Conservation (phyloP, 2,329 filamentous ascomycete genomes). For the Cryphonectria radicalis region DNA sequence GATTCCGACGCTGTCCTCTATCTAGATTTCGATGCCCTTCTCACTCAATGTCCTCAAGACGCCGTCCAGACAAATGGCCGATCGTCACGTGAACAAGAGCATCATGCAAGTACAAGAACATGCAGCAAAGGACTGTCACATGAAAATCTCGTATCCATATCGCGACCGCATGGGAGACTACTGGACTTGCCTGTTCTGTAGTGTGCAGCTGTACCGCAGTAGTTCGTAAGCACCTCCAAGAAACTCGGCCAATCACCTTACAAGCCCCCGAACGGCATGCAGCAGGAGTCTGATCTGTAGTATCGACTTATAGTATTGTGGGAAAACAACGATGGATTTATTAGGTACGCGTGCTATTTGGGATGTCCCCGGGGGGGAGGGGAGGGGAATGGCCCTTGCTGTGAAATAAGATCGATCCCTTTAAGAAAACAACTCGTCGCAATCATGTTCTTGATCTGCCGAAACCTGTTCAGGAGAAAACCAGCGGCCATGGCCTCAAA, state of each 20-base stretch:
- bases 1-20: not conserved
- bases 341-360: conserved; percentile 14
- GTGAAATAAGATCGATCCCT: not conserved
- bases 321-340: not conserved
- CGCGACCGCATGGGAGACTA: not conserved
- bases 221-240: not conserved
- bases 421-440: not conserved
- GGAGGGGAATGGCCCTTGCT: not conserved
- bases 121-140: not conserved
- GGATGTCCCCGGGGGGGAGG: too few species aligned
- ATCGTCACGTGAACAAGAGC: not conserved
- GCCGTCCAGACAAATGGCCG: not conserved
- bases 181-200: not conserved
- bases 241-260: not conserved
- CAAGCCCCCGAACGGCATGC: not conserved
- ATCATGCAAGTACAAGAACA: not conserved
- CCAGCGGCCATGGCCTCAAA: not conserved
- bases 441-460: conserved; percentile 2
- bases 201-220: not conserved
- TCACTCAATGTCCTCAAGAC: not conserved
- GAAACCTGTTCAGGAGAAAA: not conserved
- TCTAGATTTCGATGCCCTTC: not conserved
- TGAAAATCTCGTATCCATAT: not conserved
- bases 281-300: not conserved
- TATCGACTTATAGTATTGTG: not conserved